A percentile compares a stretch with the other conserved stretches of the same genome.
Conservation (phyloP, 2,329 filamentous ascomycete genomes). For the Fusarium musae region DNA sequence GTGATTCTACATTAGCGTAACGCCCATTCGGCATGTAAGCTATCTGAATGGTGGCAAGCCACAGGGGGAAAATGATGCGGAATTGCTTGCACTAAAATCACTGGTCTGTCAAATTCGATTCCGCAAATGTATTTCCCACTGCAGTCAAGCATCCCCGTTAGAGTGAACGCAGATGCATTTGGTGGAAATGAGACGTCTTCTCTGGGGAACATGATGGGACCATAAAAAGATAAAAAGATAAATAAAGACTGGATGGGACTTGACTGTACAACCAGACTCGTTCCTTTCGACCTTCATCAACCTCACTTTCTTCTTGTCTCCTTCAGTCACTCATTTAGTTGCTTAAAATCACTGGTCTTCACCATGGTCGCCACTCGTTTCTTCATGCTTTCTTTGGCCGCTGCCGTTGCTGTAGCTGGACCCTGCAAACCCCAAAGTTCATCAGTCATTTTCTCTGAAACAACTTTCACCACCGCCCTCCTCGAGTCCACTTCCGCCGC, state of each 20-base stretch:
- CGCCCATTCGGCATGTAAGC: background rate
- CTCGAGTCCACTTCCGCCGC: background rate
- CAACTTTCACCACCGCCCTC: background rate
- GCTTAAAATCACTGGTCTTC: background rate
- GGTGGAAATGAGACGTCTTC: background rate
- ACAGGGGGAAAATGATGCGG: background rate
- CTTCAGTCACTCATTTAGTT: background rate
- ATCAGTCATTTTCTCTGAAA: background rate
- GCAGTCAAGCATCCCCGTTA: too few species aligned
- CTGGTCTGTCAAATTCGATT: background rate
- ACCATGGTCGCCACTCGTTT: background rate
- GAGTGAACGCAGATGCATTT: background rate
- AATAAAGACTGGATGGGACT: too few species aligned
- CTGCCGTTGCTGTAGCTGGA: background rate
- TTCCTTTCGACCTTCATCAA: background rate
- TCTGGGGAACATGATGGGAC: background rate
- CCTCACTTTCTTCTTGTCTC: background rate
- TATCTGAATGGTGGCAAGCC: background rate
- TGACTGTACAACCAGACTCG: background rate
- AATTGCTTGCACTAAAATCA: background rate
- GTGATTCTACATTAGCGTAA: background rate
- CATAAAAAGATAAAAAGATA: background rate
- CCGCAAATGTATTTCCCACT: fast-evolving
- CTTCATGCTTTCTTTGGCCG: background rate
- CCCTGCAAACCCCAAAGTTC: background rate